A percentile compares a stretch with the other conserved stretches of the same genome.
Conservation (phyloP, 768 basidiomycete species). For the Leccinellum rugosiceps region DNA sequence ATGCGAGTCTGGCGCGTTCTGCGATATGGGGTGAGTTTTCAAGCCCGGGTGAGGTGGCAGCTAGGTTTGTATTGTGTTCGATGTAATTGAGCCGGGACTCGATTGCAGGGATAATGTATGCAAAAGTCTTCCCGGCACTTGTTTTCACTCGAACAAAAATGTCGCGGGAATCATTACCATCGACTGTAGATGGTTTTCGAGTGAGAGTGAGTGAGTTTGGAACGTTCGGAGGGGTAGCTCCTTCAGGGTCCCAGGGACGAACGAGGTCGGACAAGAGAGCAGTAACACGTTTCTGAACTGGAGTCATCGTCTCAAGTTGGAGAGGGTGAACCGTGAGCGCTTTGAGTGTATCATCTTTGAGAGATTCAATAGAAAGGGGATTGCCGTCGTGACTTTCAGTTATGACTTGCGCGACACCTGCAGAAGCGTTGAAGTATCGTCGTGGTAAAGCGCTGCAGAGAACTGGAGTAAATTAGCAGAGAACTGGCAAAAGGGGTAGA, state of each 20-base stretch:
- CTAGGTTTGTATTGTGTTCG: constrained; percentile 40
- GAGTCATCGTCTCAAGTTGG: constrained; percentile 66
- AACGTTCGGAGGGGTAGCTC: constrained; percentile 3
- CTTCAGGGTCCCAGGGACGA: constrained; percentile 44
- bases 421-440: constrained; percentile 6
- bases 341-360: constrained; percentile 44
- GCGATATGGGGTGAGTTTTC: constrained; percentile 29
- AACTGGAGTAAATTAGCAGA: constrained; percentile 4
- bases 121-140: constrained; percentile 87
- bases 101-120: constrained; percentile 83
- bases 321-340: constrained; percentile 67
- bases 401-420: neutral
- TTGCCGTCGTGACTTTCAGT: neutral
- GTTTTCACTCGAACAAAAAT: constrained; percentile 85
- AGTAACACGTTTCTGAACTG: constrained; percentile 80
- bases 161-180: constrained; percentile 45
- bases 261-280: constrained; percentile 70
- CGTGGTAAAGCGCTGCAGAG: neutral
- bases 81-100: constrained; percentile 68
- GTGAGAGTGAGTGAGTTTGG: neutral
- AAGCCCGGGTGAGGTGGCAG: constrained; percentile 42
- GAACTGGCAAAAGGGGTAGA: neutral
- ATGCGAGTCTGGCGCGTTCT: constrained; percentile 32
- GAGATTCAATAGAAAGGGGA: constrained; percentile 10
- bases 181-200: neutral